These are phyloP conservation scores for Colletotrichum simmondsii DNA, from an alignment of 2,329 filamentous ascomycete species.

Conservation along the genomic window DNA sequence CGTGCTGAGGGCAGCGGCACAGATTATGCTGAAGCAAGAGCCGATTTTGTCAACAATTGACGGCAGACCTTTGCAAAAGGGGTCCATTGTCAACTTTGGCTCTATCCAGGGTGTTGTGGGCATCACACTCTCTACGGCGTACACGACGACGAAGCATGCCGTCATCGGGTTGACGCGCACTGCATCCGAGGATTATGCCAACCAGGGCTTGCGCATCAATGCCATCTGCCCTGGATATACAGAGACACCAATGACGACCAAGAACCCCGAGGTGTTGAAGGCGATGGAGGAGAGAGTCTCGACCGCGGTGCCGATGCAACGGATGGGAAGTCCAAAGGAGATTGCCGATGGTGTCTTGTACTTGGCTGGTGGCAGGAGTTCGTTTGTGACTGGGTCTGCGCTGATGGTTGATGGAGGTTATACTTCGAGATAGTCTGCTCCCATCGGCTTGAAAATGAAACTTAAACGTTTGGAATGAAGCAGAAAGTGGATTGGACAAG, in stretches of 20 bases:
- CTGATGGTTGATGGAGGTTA: conserved; percentile 33
- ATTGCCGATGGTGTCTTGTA: conserved; percentile 44
- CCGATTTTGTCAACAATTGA: conserved; percentile 49
- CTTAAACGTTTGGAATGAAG: not conserved
- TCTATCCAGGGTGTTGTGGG: conserved; percentile 28
- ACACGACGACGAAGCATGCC: conserved; percentile 31
- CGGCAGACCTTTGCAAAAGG: conserved; percentile 14
- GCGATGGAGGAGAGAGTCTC: conserved; percentile 40
- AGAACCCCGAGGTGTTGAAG: conserved; percentile 39
- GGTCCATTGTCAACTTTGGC: conserved; percentile 32
- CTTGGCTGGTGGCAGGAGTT: conserved; percentile 32
- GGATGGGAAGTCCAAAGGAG: conserved; percentile 41
- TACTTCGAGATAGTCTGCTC: conserved; percentile 1
- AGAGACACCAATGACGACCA: conserved; percentile 43
- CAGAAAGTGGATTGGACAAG: not conserved
- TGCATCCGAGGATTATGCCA: conserved; percentile 55
- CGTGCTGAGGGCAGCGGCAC: not conserved
- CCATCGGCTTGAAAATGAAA: not conserved
- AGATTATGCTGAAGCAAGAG: conserved; percentile 51
- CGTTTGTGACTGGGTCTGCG: conserved; percentile 24
- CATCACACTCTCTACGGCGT: conserved; percentile 22
- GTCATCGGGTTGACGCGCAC: conserved; percentile 1
- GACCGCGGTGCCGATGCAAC: conserved; percentile 40
- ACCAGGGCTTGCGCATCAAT: conserved; percentile 51
- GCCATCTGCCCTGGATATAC: conserved; percentile 46